Percentiles rank a stretch among this genome's conserved stretches.
These are phyloP conservation scores for Candida ovalis DNA, from an alignment of 805 yeast genomes.

Conservation along the genomic window DNA sequence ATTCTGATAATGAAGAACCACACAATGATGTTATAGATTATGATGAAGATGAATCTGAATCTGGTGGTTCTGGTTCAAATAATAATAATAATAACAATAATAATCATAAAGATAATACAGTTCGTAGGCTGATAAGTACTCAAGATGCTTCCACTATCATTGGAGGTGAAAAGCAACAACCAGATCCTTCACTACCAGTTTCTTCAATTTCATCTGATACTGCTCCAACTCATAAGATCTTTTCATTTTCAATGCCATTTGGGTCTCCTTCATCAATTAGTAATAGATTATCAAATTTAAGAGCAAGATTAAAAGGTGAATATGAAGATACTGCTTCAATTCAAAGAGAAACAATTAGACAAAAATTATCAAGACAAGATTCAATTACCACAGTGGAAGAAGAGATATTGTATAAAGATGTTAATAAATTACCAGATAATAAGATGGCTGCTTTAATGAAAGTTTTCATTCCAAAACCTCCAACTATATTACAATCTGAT, in stretches of 20 bases:
- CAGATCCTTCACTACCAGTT: background rate
- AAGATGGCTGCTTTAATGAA: constrained; percentile 67
- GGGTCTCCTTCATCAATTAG: constrained; percentile 34
- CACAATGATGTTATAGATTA: constrained; percentile 2
- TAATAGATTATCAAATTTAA: constrained; percentile 13
- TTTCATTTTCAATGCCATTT: constrained; percentile 58
- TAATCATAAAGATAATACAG: background rate
- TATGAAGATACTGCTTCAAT: constrained; percentile 4
- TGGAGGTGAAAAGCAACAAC: constrained; percentile 37
- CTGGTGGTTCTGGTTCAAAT: background rate
- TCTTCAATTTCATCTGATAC: background rate
- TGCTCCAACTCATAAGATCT: constrained; percentile 31
- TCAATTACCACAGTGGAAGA: constrained; percentile 63
- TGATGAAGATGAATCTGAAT: constrained; percentile 27
- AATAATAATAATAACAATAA: constrained; percentile 7
- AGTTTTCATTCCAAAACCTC: constrained; percentile 40
- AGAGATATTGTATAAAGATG: constrained; percentile 48
- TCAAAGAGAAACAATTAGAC: constrained; percentile 33
- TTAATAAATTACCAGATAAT: constrained; percentile 60
- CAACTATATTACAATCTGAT: constrained; percentile 12
- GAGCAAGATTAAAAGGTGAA: constrained; percentile 15
- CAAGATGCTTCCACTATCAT: constrained; percentile 43
- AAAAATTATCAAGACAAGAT: constrained; percentile 49
- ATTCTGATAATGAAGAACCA: constrained; percentile 3
- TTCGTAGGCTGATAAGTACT: constrained; percentile 4